phyloP scores from a whole-genome alignment of 2,329 filamentous ascomycete species.

The Chaetomiaceae sp. region DNA sequence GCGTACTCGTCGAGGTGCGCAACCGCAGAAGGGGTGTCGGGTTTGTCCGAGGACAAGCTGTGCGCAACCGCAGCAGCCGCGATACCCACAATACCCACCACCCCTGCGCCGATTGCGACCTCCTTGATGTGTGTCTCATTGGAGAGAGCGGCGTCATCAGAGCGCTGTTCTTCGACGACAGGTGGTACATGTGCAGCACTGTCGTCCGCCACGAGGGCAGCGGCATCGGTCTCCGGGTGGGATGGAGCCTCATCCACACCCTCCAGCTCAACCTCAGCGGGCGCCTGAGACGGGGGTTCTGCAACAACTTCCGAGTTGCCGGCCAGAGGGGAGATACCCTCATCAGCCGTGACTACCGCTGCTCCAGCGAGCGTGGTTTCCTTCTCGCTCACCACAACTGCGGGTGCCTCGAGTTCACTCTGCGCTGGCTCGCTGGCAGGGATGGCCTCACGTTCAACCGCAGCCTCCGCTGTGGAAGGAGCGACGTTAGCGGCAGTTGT shows the following conservation, averaged over 20 bases:
- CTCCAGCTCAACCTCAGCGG: background rate
- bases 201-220: background rate
- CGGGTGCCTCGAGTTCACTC: background rate
- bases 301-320: too few species aligned
- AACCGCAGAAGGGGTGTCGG: constrained; percentile 8
- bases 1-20: constrained; percentile 19
- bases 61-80: constrained; percentile 16
- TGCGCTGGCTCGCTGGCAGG: background rate
- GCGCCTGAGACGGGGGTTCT: background rate
- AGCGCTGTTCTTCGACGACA: background rate
- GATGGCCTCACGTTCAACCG: background rate
- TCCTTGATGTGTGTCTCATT: constrained; percentile 14
- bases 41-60: constrained; percentile 8
- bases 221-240: background rate
- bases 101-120: constrained; percentile 19
- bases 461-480: background rate
- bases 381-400: background rate
- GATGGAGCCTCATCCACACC: background rate
- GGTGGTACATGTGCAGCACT: background rate
- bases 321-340: too few species aligned
- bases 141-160: background rate
- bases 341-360: too few species aligned
- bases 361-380: background rate
- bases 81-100: constrained; percentile 17
- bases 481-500: background rate